Conservation (phyloP, 352 stramenopile species). For the Phytophthora foliorum region DNA sequence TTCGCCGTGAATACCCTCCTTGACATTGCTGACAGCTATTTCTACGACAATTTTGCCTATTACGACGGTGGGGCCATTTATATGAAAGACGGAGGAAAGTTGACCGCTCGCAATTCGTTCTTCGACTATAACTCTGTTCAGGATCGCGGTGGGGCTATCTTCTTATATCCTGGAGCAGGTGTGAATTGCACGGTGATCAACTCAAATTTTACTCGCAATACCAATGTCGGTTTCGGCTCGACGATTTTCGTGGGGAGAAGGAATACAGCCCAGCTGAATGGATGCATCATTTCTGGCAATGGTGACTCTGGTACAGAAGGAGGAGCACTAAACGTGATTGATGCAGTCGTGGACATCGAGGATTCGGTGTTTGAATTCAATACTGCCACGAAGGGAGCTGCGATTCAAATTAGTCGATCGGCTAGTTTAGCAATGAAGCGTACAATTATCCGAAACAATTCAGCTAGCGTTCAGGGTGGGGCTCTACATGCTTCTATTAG, state of each 20-base stretch:
- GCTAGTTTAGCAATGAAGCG: constrained; percentile 41
- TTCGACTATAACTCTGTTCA: constrained; percentile 52
- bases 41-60: constrained; percentile 60
- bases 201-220: constrained; percentile 52
- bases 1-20: constrained; percentile 40
- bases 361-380: constrained; percentile 53
- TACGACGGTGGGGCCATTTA: constrained; percentile 73
- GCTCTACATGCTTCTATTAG: constrained; percentile 61
- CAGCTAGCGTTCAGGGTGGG: constrained; percentile 42
- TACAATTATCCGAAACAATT: constrained; percentile 50
- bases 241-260: constrained; percentile 66
- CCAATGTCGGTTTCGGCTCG: constrained; percentile 61
- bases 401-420: constrained; percentile 59
- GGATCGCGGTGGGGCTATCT: constrained; percentile 58
- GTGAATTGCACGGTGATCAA: constrained; percentile 33
- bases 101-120: constrained; percentile 30
- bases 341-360: constrained; percentile 47
- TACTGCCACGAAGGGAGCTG: constrained; percentile 45
- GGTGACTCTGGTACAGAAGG: constrained; percentile 51
- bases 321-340: constrained; percentile 54
- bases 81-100: constrained; percentile 39
- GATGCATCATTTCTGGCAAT: constrained; percentile 43
- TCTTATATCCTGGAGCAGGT: constrained; percentile 45
- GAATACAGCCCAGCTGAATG: constrained; percentile 40
- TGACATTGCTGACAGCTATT: constrained; percentile 31